A percentile compares a stretch with the other conserved stretches of the same genome.
These are phyloP conservation scores for Skeletonema costatum DNA, from an alignment of 108 stramenopile genomes.

Conservation along the genomic window DNA sequence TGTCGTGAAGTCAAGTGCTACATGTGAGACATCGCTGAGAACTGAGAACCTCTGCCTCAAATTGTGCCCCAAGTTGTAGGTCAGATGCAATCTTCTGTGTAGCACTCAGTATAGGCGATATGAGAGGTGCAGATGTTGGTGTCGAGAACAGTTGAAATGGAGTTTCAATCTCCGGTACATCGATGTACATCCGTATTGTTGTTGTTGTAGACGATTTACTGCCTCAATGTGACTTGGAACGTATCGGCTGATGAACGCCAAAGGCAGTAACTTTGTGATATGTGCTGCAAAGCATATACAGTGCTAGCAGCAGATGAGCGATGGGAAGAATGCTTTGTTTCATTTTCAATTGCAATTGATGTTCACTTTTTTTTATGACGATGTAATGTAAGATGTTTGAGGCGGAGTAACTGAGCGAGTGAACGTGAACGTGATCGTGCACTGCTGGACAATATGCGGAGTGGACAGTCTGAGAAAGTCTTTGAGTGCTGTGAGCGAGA, in stretches of 20 bases:
- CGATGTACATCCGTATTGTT: conserved; percentile 6
- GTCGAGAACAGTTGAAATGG: neutral
- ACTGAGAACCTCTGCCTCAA: conserved; percentile 46
- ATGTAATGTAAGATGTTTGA: too few species aligned
- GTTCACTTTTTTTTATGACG: neutral
- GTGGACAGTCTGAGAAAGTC: too few species aligned
- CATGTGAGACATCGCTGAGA: conserved; percentile 47
- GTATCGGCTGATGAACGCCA: conserved; percentile 1
- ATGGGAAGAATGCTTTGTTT: conserved; percentile 9
- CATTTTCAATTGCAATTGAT: conserved; percentile 2
- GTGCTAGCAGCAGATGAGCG: conserved; percentile 7
- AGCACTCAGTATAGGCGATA: neutral
- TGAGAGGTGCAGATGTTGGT: neutral
- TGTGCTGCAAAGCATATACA: neutral
- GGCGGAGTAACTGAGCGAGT: neutral
- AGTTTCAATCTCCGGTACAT: neutral
- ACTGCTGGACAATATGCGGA: too few species aligned
- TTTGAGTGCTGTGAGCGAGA: too few species aligned
- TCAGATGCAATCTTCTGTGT: conserved; percentile 25
- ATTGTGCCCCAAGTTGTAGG: conserved; percentile 31
- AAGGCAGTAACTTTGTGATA: neutral
- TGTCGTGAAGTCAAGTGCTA: conserved; percentile 44
- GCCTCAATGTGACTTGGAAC: neutral
- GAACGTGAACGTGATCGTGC: too few species aligned
- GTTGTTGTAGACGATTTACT: conserved; percentile 1